Evolutionary conservation across 108 stramenopile genomes (phyloP), one percentile per base, ranked within the genome.

Genomic region (Licmophora abbreviata): DNA sequence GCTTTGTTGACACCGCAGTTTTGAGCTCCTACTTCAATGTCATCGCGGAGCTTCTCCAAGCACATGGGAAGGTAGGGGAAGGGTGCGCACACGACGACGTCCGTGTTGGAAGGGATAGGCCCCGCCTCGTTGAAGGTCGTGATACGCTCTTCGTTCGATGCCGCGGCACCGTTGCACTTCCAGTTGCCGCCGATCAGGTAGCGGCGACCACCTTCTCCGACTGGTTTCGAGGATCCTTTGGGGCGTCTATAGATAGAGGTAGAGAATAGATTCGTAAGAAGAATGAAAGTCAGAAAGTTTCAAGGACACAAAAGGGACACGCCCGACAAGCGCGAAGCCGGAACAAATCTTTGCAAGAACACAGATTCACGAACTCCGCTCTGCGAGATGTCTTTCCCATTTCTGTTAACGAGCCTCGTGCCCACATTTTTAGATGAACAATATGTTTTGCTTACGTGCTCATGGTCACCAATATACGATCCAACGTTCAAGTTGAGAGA

Each of bases 141-240:
- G 63, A 90, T 75, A 44, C 88, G 79, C 3, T 81, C 76, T 25
- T 64, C 59, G 51, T 73, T 63, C 46, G 71, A 76, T 26, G 70
- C 88, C 44, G 77, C 54, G 37, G 83, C 90, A 52, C 85, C 88
- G 61, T 93, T 91, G 77, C 79, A 85, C 47, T 95, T 95, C 94
- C 95, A 96, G 80, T 93, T 96, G 48, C 95, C 95, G 15, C 88
- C 95, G 49, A 96, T 82, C 60, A 93, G 77, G 66, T 88, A 93
- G 29, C 58, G 64, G 52, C 90, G 83, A 29, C 59, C 56, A 34
- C 77, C 74, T 51, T 71, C 72, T 58, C 59, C 58, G 10, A 57
- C 53, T 21, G 58, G 36, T 30, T 61, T 73, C 42, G 76, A 59
- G 40, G 70, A 54, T 29, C 76, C 76, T 30, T 48, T 42, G 53